Evolutionary conservation across 192 early-diverging fungal genomes (phyloP).

Genomic region (Spinellus fusiger): DNA sequence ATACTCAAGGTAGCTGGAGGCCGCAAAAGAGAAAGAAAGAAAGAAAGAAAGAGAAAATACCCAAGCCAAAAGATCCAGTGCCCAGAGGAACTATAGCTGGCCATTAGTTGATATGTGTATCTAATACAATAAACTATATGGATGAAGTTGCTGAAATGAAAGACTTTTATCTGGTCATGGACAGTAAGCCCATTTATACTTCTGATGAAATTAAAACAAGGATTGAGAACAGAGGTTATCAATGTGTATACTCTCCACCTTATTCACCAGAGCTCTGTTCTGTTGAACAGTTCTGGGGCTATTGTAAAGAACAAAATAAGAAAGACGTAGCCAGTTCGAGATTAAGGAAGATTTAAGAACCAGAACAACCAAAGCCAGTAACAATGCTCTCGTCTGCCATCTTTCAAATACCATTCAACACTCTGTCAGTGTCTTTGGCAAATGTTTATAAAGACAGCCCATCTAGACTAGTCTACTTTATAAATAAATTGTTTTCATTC

Average conservation of each 20-base stretch:
- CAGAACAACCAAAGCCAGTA: constrained; percentile 8
- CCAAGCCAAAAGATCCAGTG: background rate
- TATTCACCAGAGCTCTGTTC: constrained; percentile 9
- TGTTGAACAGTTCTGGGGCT: constrained; percentile 18
- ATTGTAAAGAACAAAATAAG: constrained; percentile 9
- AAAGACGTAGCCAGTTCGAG: background rate
- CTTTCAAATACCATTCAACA: constrained; percentile 7
- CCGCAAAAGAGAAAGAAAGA: background rate
- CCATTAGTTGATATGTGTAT: background rate
- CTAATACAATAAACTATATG: background rate
- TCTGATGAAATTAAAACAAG: background rate
- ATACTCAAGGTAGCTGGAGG: background rate
- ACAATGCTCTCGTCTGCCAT: background rate
- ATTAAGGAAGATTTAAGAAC: background rate
- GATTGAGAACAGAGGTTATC: constrained; percentile 1
- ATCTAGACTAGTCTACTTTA: background rate
- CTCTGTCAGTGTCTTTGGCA: constrained; percentile 2
- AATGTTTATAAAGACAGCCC: background rate
- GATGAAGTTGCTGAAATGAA: constrained; percentile 18
- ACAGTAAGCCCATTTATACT: constrained; percentile 14
- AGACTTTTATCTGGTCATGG: constrained; percentile 20
- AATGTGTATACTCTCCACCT: constrained; percentile 6
- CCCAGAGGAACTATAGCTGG: background rate
- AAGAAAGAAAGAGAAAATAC: background rate
- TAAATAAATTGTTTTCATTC: background rate